These are phyloP conservation scores for Yarrowia hollandica DNA, from an alignment of 805 yeast genomes.

Conservation along the genomic window DNA sequence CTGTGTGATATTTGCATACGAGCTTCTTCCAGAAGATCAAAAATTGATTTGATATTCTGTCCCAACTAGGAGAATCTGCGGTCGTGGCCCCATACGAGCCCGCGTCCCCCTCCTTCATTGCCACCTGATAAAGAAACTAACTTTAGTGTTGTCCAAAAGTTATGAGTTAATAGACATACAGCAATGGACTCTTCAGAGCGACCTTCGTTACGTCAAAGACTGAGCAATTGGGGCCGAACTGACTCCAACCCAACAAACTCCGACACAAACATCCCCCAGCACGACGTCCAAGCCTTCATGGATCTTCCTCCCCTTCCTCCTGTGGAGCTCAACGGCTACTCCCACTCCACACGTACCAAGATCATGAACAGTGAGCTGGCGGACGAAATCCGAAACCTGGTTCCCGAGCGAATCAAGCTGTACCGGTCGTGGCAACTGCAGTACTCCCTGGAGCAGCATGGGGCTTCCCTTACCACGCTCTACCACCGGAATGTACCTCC, in stretches of 20 bases:
- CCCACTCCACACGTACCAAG: constrained; percentile 54
- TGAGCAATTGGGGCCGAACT: constrained; percentile 24
- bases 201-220: constrained; percentile 24
- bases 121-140: constrained; percentile 15
- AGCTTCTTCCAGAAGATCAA: neutral
- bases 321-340: constrained; percentile 57
- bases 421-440: constrained; percentile 73
- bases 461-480: constrained; percentile 79
- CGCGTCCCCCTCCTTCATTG: constrained; percentile 8
- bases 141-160: constrained; percentile 18
- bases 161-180: constrained; percentile 16
- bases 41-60: neutral
- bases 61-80: neutral
- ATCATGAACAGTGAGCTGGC: constrained; percentile 66
- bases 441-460: constrained; percentile 90
- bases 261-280: neutral
- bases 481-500: constrained; percentile 47
- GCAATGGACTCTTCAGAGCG: constrained; percentile 23
- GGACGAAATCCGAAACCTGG: constrained; percentile 65
- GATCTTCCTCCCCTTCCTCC: constrained; percentile 36
- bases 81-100: no score
- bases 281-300: neutral
- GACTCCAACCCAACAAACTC: neutral
- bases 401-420: constrained; percentile 79
- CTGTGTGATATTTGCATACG: neutral